Base-by-base conservation (phyloP, 345 rosid genomes). In the Brassica rapa region DNA sequence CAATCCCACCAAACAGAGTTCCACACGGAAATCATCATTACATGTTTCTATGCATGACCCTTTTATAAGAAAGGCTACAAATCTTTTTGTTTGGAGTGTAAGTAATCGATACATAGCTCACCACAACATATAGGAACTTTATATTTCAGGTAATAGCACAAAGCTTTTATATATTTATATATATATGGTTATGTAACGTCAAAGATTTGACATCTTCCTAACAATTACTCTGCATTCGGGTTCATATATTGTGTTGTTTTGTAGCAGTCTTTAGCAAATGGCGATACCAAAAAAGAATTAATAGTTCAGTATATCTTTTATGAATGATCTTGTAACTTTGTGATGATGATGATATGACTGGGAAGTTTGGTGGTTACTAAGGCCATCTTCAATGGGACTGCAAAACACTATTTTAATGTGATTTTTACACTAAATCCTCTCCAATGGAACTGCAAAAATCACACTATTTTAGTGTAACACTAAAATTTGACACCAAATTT, bases 291-390 rank as follows among this genome's bases (percentile, higher is more conserved):
- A 32, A 51, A 68, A 77, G 16, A 57, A 37, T 63, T 6, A 35
- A 15, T 51, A 8, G 32, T 35, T 15, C 1, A 37, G 64, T 25
- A 35, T 14, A 46, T n/a, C 21, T 53, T 53, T 11, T 8, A 2
- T 11, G 76, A 35, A 63, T 27, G 71, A 65, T 63, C 81, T 37
- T 77, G 24, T 27, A 64, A 77, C 76, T 62, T 55, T 63, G 61
- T 65, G 35, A 16, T 15, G 59, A 41, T 78, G 49, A 41, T 75
- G 74, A 64, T 66, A 66, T 59, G 73, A 49, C 63, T 67, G 60
- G 21, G 15, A 25, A 1, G 15, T 77, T 64, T 71, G 72, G 81
- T 78, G 81, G 59, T 53, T 53, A 53, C 15, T 32, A 56, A n/a
- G n/a, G n/a, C n/a, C n/a, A n/a, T n/a, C n/a, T n/a, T n/a, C n/a